These are phyloP conservation scores for Trametes villosa DNA, from an alignment of 768 basidiomycete species.

Conservation along the genomic window DNA sequence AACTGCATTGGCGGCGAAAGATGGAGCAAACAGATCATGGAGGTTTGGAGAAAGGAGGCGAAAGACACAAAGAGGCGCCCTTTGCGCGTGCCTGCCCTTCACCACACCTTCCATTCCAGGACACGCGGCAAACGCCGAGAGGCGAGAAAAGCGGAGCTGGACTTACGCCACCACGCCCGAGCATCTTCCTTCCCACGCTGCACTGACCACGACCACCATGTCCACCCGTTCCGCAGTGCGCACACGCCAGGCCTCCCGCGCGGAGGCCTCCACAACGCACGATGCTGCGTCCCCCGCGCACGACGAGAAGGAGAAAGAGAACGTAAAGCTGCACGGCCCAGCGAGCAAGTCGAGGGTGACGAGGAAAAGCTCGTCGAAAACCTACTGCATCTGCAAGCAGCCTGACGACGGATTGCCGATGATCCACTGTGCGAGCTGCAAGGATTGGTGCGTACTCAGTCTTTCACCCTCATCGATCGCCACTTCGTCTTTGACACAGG, in stretches of 20 bases:
- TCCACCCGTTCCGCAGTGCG: slow-evolving; percentile 20
- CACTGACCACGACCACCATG: slow-evolving; percentile 16
- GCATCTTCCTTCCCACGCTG: slow-evolving; percentile 7
- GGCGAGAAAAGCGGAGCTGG: background rate
- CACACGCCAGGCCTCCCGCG: slow-evolving; percentile 1
- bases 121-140: background rate
- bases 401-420: slow-evolving; percentile 82
- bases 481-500: no score
- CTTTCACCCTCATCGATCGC: background rate
- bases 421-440: slow-evolving; percentile 75
- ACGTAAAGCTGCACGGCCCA: slow-evolving; percentile 20
- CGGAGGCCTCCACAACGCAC: background rate
- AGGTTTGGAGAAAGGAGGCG: background rate
- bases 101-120: background rate
- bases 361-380: slow-evolving; percentile 30
- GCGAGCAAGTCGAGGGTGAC: slow-evolving; percentile 25
- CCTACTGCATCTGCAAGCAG: slow-evolving; percentile 66
- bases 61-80: background rate
- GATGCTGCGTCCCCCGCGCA: background rate
- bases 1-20: no score
- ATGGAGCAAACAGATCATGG: no score
- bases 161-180: slow-evolving; percentile 5
- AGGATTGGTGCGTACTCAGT: slow-evolving; percentile 61
- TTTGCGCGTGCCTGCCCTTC: background rate
- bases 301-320: slow-evolving; percentile 27